phyloP scores from a whole-genome alignment of 345 rosid species.

The Aquilaria yunnanensis region DNA sequence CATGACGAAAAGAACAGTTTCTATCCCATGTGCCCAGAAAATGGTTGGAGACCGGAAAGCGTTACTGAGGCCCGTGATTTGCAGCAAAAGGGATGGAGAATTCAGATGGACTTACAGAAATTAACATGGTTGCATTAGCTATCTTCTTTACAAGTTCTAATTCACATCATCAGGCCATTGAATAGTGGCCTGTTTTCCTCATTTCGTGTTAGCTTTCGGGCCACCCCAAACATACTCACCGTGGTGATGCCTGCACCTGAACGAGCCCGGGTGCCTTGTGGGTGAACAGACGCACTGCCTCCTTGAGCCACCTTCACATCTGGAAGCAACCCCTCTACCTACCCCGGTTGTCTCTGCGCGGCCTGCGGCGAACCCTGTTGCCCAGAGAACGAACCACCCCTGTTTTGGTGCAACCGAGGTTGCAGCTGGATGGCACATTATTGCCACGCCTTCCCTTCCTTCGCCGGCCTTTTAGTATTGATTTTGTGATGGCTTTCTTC shows the following conservation, averaged over 20 bases:
- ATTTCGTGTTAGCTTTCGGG: no score
- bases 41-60: no score
- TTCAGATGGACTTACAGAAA: no score
- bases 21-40: no score
- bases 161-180: no score
- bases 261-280: constrained; percentile 70
- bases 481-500: neutral
- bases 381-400: constrained; percentile 18
- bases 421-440: constrained; percentile 22
- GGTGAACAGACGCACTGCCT: constrained; percentile 68
- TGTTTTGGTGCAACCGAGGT: constrained; percentile 3
- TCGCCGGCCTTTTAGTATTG: no score
- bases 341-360: constrained; percentile 12
- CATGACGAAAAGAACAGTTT: no score
- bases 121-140: no score
- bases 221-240: constrained; percentile 43
- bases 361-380: neutral
- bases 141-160: no score
- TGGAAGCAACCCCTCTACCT: constrained; percentile 10
- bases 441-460: neutral
- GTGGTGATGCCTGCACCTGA: constrained; percentile 71
- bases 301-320: constrained; percentile 16
- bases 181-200: no score
- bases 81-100: no score
- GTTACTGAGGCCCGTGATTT: no score